These are phyloP conservation scores for Sclerospora graminicola DNA, from an alignment of 352 stramenopile species.

Conservation along the genomic window DNA sequence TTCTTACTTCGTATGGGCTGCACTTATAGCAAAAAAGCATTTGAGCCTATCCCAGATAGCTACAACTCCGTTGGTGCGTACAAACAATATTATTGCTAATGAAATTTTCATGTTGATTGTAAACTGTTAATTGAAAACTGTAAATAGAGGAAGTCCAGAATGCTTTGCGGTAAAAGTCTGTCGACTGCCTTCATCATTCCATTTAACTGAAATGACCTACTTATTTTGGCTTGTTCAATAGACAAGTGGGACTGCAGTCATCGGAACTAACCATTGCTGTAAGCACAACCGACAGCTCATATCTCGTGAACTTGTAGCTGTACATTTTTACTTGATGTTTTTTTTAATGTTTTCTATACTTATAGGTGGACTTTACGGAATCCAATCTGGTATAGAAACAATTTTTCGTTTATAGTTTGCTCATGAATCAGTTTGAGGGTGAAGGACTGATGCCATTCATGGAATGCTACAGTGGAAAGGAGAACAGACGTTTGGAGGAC, in stretches of 20 bases:
- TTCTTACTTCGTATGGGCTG: no score
- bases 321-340: neutral
- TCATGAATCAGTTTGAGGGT: no score
- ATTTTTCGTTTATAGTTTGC: no score
- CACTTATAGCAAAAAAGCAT: slow-evolving; percentile 15
- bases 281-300: neutral
- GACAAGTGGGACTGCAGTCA: slow-evolving; percentile 47
- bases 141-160: slow-evolving; percentile 38
- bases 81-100: neutral
- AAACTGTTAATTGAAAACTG: neutral
- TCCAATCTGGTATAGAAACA: slow-evolving; percentile 56
- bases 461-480: slow-evolving; percentile 65
- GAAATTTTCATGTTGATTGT: neutral
- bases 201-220: neutral
- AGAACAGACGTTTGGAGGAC: slow-evolving; percentile 48
- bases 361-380: slow-evolving; percentile 49
- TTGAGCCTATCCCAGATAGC: slow-evolving; percentile 25
- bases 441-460: no score
- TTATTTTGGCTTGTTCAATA: slow-evolving; percentile 4
- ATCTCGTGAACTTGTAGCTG: neutral
- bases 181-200: neutral
- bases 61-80: slow-evolving; percentile 22
- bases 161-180: slow-evolving; percentile 22
- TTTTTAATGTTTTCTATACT: neutral
- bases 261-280: slow-evolving; percentile 54